Evolutionary conservation across 305 asterid species (phyloP), one percentile per base, ranked within the genome.

Genomic region (Fraxinus velutina): DNA sequence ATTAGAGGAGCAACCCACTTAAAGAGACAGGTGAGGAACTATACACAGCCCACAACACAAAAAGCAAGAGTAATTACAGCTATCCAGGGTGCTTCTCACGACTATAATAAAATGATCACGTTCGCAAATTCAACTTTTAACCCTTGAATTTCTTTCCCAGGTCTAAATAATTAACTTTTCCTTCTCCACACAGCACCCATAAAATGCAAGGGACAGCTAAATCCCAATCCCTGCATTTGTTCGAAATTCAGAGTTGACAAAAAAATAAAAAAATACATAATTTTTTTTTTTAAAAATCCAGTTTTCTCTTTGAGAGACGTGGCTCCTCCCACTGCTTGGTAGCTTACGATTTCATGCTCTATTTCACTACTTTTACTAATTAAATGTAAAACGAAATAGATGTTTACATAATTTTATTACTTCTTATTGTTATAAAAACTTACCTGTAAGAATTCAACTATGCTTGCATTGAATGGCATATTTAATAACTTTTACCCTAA

Each of bases 1-100:
- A 68, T 32, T 29, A 72, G 57, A 36, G 80, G 81, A 39, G 73
- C 84, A 82, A 80, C 21, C 24, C 68, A 81, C 64, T 36, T 66
- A 24, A 39, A 72, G 79, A 66, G n/a, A 70, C 37, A 66, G 17
- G 66, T 73, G 55, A 71, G 73, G 74, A 71, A 10, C 22, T 30
- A 68, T 72, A 21, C 19, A 44, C 19, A 34, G 79, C 32, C 13
- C 8, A 15, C 8, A 34, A 52, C 76, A 9, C 80, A 77, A n/a
- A 76, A 82, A 2, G 22, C 73, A 17, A 60, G 81, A 60, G 62
- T 66, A 50, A 32, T 22, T 75, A 75, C 76, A 80, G 66, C 33
- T 30, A 10, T 32, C 10, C 15, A 47, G 73, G 79, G 5, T 7
- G 72, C 62, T 79, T 80, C 80, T 66, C 64, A 82, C 71, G 8